These are phyloP conservation scores for Brassica cretica DNA, from an alignment of 345 rosid species.

Conservation along the genomic window DNA sequence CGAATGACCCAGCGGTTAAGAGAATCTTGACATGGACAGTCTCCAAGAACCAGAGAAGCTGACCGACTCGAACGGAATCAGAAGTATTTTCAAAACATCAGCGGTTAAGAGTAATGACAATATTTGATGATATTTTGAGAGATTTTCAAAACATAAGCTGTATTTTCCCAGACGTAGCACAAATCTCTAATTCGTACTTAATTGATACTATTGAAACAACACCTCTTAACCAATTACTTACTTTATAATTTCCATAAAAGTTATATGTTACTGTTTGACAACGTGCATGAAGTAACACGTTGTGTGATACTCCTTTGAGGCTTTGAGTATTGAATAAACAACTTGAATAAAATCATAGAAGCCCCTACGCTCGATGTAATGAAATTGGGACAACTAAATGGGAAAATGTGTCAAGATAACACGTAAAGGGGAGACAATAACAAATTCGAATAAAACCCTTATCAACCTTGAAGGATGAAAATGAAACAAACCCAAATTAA, in stretches of 20 bases:
- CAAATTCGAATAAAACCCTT: constrained; percentile 22
- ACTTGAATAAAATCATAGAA: constrained; percentile 9
- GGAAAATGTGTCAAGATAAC: constrained; percentile 43
- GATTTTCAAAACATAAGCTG: neutral
- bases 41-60: too few species aligned
- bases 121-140: neutral
- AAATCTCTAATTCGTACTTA: neutral
- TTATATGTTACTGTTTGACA: constrained; percentile 11
- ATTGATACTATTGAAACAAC: neutral
- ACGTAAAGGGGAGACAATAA: constrained; percentile 41
- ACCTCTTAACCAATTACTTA: neutral
- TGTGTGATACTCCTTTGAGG: constrained; percentile 5
- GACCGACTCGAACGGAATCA: too few species aligned
- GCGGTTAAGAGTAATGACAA: neutral
- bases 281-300: constrained; percentile 41
- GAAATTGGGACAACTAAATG: constrained; percentile 36
- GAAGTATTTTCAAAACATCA: too few species aligned
- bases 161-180: neutral
- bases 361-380: constrained; percentile 32
- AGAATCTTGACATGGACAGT: too few species aligned
- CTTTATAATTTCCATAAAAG: neutral
- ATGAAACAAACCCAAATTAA: neutral
- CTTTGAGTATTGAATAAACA: neutral
- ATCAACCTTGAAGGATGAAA: constrained; percentile 29
- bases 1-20: too few species aligned